Percentiles rank a stretch among this genome's conserved stretches.
These are phyloP conservation scores for Lichtheimia ramosa DNA, from an alignment of 371 early-diverging fungal species.

Conservation along the genomic window DNA sequence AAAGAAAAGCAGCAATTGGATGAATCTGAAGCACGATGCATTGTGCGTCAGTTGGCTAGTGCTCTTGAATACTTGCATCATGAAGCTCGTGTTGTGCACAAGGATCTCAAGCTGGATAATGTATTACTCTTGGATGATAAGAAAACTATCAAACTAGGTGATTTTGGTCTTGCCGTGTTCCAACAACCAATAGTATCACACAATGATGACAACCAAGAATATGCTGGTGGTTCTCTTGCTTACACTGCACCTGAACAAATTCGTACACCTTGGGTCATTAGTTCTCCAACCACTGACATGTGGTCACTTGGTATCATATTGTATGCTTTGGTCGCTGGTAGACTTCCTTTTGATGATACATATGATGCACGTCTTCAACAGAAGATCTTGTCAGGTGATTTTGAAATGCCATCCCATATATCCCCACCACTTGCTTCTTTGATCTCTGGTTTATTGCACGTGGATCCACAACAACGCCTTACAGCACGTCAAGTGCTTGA, in stretches of 20 bases:
- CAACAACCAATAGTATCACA: constrained; percentile 15
- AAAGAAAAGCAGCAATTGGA: constrained; percentile 17
- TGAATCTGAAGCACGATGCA: constrained; percentile 44
- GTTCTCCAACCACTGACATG: constrained; percentile 67
- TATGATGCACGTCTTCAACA: constrained; percentile 71
- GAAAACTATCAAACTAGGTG: constrained; percentile 73
- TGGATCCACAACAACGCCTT: constrained; percentile 23
- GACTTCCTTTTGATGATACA: constrained; percentile 78
- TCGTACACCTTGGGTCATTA: constrained; percentile 28
- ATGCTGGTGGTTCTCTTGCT: constrained; percentile 69
- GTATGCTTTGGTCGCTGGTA: constrained; percentile 70
- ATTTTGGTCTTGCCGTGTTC: constrained; percentile 84
- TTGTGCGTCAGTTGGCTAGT: constrained; percentile 68
- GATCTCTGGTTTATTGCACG: constrained; percentile 22
- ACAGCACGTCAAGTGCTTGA: constrained; percentile 24
- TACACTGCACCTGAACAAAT: constrained; percentile 83
- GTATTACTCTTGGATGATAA: constrained; percentile 58
- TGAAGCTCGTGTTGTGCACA: constrained; percentile 74
- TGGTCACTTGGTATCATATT: constrained; percentile 86
- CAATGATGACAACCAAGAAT: not conserved
- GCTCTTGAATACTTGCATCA: constrained; percentile 83
- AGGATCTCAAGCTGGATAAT: constrained; percentile 95
- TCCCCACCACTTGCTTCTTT: constrained; percentile 23
- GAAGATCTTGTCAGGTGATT: constrained; percentile 58
- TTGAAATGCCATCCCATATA: constrained; percentile 31